Evolutionary conservation across 345 rosid species (phyloP), one percentile per base, ranked within the genome.

Genomic region (Erysimum cheiranthoides): DNA sequence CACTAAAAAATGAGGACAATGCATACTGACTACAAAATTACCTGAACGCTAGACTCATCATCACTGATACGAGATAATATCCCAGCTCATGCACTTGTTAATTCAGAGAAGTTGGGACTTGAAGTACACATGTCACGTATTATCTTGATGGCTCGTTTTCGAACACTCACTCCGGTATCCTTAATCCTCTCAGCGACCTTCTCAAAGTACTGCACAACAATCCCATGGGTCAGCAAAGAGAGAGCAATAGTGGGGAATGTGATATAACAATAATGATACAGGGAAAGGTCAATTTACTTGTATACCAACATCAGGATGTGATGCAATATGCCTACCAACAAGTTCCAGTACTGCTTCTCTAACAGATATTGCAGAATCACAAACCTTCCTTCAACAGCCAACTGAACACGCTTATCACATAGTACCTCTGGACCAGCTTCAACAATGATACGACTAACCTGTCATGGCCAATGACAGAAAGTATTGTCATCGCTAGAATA

Each of bases 271-370:
- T 67, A 66, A 61, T 64, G 13, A 71, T 47, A 49, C 9, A 31
- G 61, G 38, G 10, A 12, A 65, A 61, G 38, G 69, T 56, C 40
- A 68, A 62, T 30, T 80, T 78, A 93, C 99, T 97, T 95, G 80
- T 82, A 89, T 77, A 69, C 94, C 94, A 77, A 95, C 99, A 79
- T 88, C 98, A 73, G 99, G 99, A 85, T 95, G 96, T 31, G 97
- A 92, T 65, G 98, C 92, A 82, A 95, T 95, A 80, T 95, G 94
- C 84, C 98, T 87, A 62, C 99, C 98, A 39, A 95, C 99, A 79
- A 95, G 98, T 83, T 95, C 99, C 77, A 95, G 80, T 51, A 98
- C 99, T 47, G 99, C 98, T 82, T 95, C 98, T 79, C 99, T 95
- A 28, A 86, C 99, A 74, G 99, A 95, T 79, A 93, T 95, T 61